phyloP scores from a whole-genome alignment of 352 stramenopile genomes.

The Aphanomyces invadans region DNA sequence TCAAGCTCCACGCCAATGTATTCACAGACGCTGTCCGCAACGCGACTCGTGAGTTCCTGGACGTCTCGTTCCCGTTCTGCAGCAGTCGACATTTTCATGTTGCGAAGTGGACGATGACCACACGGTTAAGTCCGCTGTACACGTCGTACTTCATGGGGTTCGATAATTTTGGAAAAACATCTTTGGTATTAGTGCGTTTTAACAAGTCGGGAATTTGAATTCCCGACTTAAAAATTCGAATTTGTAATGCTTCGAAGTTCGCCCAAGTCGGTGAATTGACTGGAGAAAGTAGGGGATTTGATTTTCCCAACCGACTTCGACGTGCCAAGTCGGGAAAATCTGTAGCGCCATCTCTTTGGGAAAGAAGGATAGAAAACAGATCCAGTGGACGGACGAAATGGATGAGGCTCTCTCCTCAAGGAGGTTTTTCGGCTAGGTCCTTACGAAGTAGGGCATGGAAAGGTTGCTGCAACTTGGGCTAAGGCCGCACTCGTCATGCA shows the following conservation, averaged over 20 bases:
- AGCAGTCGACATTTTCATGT: neutral
- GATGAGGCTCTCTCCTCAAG: neutral
- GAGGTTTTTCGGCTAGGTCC: neutral
- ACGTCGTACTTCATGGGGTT: neutral
- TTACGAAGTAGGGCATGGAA: neutral
- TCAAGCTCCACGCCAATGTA: slow-evolving; percentile 8
- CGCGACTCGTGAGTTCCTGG: slow-evolving; percentile 3
- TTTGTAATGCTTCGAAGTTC: slow-evolving; percentile 11
- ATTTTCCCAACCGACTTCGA: neutral
- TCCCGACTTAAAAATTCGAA: slow-evolving; percentile 6
- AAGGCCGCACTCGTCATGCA: neutral
- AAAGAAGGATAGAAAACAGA: neutral
- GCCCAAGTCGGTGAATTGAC: neutral
- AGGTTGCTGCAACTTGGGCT: neutral
- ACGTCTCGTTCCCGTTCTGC: slow-evolving; percentile 2
- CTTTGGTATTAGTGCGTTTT: neutral
- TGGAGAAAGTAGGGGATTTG: neutral
- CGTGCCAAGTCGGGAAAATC: slow-evolving; percentile 6
- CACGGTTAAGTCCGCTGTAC: neutral
- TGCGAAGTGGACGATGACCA: neutral
- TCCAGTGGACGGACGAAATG: slow-evolving; percentile 8
- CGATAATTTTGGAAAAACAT: neutral
- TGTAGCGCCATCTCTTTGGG: neutral
- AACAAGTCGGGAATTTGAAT: slow-evolving; percentile 9
- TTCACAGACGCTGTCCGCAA: slow-evolving; percentile 1